Evolutionary conservation across 768 basidiomycete species (phyloP).

Genomic region (Trametes gibbosa): DNA sequence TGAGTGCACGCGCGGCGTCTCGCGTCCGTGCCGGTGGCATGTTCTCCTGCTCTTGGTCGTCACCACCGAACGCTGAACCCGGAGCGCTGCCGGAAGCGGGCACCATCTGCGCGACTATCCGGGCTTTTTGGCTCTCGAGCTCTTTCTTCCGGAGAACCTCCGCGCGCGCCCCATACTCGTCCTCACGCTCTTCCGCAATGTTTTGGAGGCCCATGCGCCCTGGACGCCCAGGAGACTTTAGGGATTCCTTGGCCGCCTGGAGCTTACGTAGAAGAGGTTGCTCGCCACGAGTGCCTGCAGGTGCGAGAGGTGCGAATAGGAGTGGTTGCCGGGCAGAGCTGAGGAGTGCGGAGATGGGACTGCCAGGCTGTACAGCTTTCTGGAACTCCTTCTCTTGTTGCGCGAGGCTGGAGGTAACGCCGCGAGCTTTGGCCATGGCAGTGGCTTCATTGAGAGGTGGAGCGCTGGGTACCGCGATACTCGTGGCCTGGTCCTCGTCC

Average conservation of each 20-base stretch:
- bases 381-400: slow-evolving; percentile 97
- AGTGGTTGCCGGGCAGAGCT: slow-evolving; percentile 87
- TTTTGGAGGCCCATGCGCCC: slow-evolving; percentile 43
- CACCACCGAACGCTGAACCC: slow-evolving; percentile 20
- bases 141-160: slow-evolving; percentile 60
- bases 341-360: slow-evolving; percentile 89
- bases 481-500: slow-evolving; percentile 56
- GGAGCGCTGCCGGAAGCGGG: slow-evolving; percentile 42
- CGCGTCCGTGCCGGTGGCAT: slow-evolving; percentile 26
- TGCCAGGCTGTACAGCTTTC: slow-evolving; percentile 91
- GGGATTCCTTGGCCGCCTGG: slow-evolving; percentile 45
- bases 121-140: slow-evolving; percentile 86
- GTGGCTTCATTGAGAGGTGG: slow-evolving; percentile 18
- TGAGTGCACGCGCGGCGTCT: slow-evolving; percentile 16
- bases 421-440: slow-evolving; percentile 30
- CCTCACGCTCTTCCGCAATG: slow-evolving; percentile 39
- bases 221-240: slow-evolving; percentile 52
- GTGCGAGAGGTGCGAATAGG: slow-evolving; percentile 50
- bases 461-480: slow-evolving; percentile 42
- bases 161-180: slow-evolving; percentile 37
- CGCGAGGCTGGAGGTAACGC: slow-evolving; percentile 60
- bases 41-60: slow-evolving; percentile 32
- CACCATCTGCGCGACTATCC: slow-evolving; percentile 93
- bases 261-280: slow-evolving; percentile 52
- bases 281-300: slow-evolving; percentile 33